Conservation (phyloP, 768 basidiomycete genomes). For the Albatrellus ellisii region DNA sequence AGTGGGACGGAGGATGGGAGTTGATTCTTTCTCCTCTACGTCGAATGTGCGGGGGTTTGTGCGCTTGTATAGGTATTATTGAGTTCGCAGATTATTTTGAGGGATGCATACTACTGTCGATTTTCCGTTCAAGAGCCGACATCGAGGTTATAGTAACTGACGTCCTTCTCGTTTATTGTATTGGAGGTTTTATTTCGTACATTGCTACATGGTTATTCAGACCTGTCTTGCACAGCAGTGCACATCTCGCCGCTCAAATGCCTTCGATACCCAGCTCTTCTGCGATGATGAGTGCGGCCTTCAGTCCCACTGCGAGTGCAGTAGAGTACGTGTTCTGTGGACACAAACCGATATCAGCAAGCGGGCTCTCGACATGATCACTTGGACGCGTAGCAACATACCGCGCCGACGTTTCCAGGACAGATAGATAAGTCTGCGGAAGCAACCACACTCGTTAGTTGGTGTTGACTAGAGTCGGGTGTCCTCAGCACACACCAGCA, state of each 20-base stretch:
- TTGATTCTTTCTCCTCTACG: background rate
- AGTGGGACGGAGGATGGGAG: constrained; percentile 2
- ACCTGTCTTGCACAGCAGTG: no score
- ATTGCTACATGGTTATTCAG: no score
- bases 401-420: constrained; percentile 23
- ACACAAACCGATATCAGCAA: background rate
- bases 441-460: background rate
- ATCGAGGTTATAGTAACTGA: no score
- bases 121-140: no score
- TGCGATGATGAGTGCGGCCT: constrained; percentile 43
- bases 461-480: background rate
- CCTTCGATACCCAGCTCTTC: constrained; percentile 27
- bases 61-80: no score
- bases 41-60: no score
- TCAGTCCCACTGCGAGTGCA: constrained; percentile 37
- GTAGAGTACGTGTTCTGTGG: constrained; percentile 30
- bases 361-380: background rate
- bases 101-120: no score
- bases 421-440: constrained; percentile 23
- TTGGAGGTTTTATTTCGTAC: no score
- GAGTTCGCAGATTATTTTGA: no score
- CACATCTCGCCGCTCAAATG: no score
- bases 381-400: background rate
- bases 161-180: no score
- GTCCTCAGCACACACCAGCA: constrained; percentile 15